Evolutionary conservation across 805 yeast species (phyloP).

Genomic region (Starmerella tilneyi): DNA sequence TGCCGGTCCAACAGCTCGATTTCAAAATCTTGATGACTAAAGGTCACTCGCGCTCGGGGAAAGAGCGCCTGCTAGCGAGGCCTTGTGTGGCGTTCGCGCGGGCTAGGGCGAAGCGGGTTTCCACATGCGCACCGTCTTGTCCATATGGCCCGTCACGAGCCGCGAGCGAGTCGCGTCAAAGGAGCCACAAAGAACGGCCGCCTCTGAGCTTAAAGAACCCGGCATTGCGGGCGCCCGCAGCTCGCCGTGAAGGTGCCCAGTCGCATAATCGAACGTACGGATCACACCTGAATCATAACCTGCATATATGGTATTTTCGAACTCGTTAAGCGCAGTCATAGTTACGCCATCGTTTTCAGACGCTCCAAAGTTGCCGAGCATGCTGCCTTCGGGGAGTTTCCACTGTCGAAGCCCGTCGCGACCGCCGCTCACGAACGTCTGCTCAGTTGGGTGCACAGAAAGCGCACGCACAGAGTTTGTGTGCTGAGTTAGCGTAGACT

Average conservation of each 20-base stretch:
- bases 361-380: slow-evolving; percentile 48
- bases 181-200: slow-evolving; percentile 54
- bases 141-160: slow-evolving; percentile 80
- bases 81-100: not conserved
- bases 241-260: slow-evolving; percentile 53
- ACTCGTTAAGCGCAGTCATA: slow-evolving; percentile 44
- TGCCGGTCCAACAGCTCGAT: no score
- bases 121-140: slow-evolving; percentile 63
- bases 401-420: slow-evolving; percentile 76
- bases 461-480: slow-evolving; percentile 69
- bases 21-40: no score
- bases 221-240: slow-evolving; percentile 41
- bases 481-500: slow-evolving; percentile 72
- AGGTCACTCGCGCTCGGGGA: no score
- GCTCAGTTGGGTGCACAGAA: slow-evolving; percentile 54
- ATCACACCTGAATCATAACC: slow-evolving; percentile 79
- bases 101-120: not conserved
- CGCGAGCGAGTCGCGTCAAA: slow-evolving; percentile 76
- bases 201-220: not conserved
- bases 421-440: slow-evolving; percentile 70
- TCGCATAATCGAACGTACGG: slow-evolving; percentile 65
- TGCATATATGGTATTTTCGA: slow-evolving; percentile 46
- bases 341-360: slow-evolving; percentile 30
- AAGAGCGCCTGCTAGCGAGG: no score
- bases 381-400: slow-evolving; percentile 66